A percentile compares a stretch with the other conserved stretches of the same genome.
phyloP scores from a whole-genome alignment of 495 filamentous ascomycete genomes.

The Aspergillus carlsbadensis region DNA sequence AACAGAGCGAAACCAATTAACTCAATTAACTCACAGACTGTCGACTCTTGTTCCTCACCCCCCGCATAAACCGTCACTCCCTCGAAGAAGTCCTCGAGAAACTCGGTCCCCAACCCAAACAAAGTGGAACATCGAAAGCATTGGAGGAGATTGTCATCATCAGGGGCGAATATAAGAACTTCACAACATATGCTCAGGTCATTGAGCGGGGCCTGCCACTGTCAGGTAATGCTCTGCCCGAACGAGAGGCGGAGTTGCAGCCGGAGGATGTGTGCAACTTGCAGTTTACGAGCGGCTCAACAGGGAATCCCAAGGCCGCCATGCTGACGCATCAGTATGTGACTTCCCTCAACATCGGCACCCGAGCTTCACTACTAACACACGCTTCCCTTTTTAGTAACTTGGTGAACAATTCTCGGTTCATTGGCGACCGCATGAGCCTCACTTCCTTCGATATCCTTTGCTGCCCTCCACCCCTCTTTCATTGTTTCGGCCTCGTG shows the following conservation, averaged over 20 bases:
- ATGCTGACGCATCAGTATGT: constrained; percentile 70
- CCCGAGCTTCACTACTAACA: constrained; percentile 11
- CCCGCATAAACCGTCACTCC: constrained; percentile 56
- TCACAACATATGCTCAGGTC: constrained; percentile 53
- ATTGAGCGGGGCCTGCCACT: constrained; percentile 30
- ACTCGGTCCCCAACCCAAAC: constrained; percentile 42
- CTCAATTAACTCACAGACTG: constrained; percentile 39
- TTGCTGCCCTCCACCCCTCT: constrained; percentile 69
- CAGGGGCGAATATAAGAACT: constrained; percentile 47
- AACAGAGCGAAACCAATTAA: not conserved
- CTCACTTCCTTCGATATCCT: constrained; percentile 61
- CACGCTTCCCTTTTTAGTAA: constrained; percentile 41
- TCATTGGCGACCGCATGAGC: constrained; percentile 68
- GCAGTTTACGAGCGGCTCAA: constrained; percentile 71
- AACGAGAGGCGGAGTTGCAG: constrained; percentile 47
- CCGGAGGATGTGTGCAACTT: constrained; percentile 66
- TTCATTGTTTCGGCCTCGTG: constrained; percentile 74
- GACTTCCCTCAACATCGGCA: not conserved
- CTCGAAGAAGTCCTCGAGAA: constrained; percentile 52
- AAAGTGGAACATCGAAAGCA: constrained; percentile 26
- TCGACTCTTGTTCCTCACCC: constrained; percentile 63
- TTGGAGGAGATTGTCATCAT: constrained; percentile 55
- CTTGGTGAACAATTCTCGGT: constrained; percentile 67
- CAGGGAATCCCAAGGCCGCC: constrained; percentile 69
- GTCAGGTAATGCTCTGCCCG: constrained; percentile 40